Base-by-base conservation (phyloP, 495 filamentous ascomycete genomes). In the Penicillium desertorum region DNA sequence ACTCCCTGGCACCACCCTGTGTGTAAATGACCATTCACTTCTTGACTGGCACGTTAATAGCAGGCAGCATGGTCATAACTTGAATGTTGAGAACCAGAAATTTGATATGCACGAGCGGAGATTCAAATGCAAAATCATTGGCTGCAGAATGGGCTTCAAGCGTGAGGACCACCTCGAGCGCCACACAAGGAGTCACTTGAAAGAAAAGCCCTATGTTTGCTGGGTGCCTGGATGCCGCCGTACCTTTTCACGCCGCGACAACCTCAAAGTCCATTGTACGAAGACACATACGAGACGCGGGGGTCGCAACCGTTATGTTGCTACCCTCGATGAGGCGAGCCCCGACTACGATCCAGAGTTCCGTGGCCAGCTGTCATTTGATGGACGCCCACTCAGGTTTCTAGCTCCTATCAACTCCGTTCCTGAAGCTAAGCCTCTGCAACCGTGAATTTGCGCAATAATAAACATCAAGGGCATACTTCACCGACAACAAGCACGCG, bases 111-210 rank as follows among this genome's bases (percentile, higher is more conserved):
- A 30, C 9, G 9, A 30, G 29, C 29, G 29, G 9, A 30, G 9
- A 0, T 10, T 30, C 29, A 30, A 30, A 11, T 37, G 34, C 34
- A 16, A 5, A 37, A 37, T 37, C 34, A 37, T 37, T 11, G 72
- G 70, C 16, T 83, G 77, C 62, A 78, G 78, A 58, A 76, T 71
- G 0, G 70, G 72, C 1, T 85, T 86, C 64, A 84, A 84, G 68
- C 67, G 84, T 45, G 79, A 81, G 34, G 86, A 87, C 55, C 86
- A 88, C 58, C 66, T 87, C 1, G 86, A 86, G 68, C 75, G 86
- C n/a, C 86, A 89, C 62, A 78, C 80, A 63, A 76, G 78, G 57
- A 83, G 79, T 36, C 82, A 85, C 50, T 83, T 80, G 8, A 75
- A 76, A 52, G 81, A 83, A 54, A 81, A 76, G 57, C 81, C 82